These are phyloP conservation scores for Wickerhamiella kurtzmanii DNA, from an alignment of 805 yeast species.

Conservation along the genomic window DNA sequence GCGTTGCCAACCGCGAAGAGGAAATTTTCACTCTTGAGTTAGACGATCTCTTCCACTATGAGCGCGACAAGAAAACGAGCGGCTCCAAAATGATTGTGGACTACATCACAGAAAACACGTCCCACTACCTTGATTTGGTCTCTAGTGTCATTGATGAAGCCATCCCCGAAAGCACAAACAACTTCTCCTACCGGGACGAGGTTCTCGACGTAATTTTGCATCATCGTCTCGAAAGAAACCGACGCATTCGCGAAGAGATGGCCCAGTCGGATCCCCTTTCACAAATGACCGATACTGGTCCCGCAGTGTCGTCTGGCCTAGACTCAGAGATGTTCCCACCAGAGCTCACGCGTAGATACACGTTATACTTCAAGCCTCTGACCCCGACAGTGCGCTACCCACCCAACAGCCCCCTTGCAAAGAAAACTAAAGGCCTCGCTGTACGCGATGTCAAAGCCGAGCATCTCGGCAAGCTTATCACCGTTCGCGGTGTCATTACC, in stretches of 20 bases:
- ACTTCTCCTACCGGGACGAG: constrained; percentile 67
- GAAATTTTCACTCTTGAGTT: constrained; percentile 60
- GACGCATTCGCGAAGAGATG: constrained; percentile 53
- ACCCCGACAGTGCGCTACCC: constrained; percentile 26
- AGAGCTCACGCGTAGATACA: constrained; percentile 73
- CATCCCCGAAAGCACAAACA: constrained; percentile 78
- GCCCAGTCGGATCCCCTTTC: constrained; percentile 23
- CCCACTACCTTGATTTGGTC: constrained; percentile 68
- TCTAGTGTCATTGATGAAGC: constrained; percentile 61
- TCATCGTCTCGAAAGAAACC: constrained; percentile 76
- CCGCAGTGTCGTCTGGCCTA: constrained; percentile 4
- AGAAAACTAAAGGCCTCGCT: constrained; percentile 44
- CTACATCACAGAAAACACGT: constrained; percentile 56
- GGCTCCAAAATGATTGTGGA: constrained; percentile 35
- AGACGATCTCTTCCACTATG: constrained; percentile 69
- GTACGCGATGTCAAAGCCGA: constrained; percentile 83
- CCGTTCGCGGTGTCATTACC: constrained; percentile 88
- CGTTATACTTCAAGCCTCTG: constrained; percentile 74
- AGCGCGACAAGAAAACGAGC: constrained; percentile 31
- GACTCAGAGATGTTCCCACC: constrained; percentile 61
- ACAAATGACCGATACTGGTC: constrained; percentile 9
- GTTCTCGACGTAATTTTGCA: constrained; percentile 86
- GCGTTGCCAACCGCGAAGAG: constrained; percentile 70
- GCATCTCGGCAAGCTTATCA: constrained; percentile 72
- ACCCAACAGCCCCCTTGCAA: constrained; percentile 7